Evolutionary conservation across 208 protist genomes (phyloP), one percentile per base, ranked within the genome.

Genomic region (Trypanosoma congolense): DNA sequence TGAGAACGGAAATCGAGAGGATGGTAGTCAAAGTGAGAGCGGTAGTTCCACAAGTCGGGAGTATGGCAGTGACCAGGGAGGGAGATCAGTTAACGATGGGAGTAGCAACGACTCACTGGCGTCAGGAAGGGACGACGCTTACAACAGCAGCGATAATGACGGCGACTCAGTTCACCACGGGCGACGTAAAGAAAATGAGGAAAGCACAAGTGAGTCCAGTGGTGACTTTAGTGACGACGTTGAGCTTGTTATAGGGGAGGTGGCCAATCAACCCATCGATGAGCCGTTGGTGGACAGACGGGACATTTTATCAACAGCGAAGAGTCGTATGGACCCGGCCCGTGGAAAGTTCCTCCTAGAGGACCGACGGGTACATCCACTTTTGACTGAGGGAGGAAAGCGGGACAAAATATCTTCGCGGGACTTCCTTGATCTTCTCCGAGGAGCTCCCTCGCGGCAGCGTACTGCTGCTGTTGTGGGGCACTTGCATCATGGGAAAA

Each of bases 401-500:
- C 16, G 42, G 33, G 4, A 43, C 21, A 2, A 29, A 16, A 43
- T 44, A 38, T 62, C 56, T 22, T 29, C 46, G 21, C 61, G 62
- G 45, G 68, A 22, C 25, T 87, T 77, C 59, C 44, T 85, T 25
- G 72, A 81, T 35, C 40, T 77, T 4, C 25, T 91, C 4, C 56
- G 77, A 21, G 38, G 52, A 25, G 58, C 84, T 24, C 84, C 96
- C 8, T 54, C 79, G 9, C 73, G 95, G 4, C 82, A 98, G 43
- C 78, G 97, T 56, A 99, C 97, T 66, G 75, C 99, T 9, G 89
- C 72, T 14, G 26, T 99, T 19, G 65, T 96, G 26, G 98, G 98
- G 9, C 63, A 93, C 21, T 63, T 99, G 29, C 95, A 98, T 52
- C 95, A 98, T 66, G 98, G 98, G 52, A 99, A 99, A 77, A 99